Base-by-base conservation (phyloP, 2,329 filamentous ascomycete species). In the Aspergillus sojae region DNA sequence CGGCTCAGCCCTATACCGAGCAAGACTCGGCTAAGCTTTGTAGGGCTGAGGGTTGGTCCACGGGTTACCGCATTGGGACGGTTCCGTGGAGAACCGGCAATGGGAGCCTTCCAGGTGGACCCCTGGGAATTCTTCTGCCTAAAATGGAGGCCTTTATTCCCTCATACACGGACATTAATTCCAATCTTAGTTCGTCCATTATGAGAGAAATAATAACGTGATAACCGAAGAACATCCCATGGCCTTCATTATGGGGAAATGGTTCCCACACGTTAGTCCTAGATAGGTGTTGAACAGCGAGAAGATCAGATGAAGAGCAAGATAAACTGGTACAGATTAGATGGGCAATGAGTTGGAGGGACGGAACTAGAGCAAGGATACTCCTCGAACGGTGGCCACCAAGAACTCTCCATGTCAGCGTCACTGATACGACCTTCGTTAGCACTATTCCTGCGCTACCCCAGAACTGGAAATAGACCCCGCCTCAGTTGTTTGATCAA, bases 1-100 rank as follows among this genome's bases (percentile, higher is more conserved):
- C 23, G 48, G 21, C 1, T 54, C 52, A 54, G 52, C 52, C 52
- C 52, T 54, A 36, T 36, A 4, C 30, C 19, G 16, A 19, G 36
- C 52, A 36, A 53, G 50, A 53, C 50, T 53, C 50, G 50, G 50
- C 50, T 53, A 53, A 54, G 52, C 52, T 54, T 54, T 54, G 9
- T 54, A 36, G 30, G 30, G 52, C 52, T 36, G 52, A 54, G 23
- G 12, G 19, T 14, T 36, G 28, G 30, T 23, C 30, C 19, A 54
- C 52, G 30, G 52, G 14, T 54, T 54, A 36, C 52, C 30, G 30
- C 30, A 54, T 54, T 23, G 16, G 52, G 52, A 21, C 11, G 0
- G n/a, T 21, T 54, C 28, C 30, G 52, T 54, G 52, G 52, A 36
- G 52, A 32, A 36, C 30, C 52, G 30, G 11, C 30, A 54, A 34